A percentile compares a stretch with the other conserved stretches of the same genome.
These are phyloP conservation scores for Echites panduratus DNA, from an alignment of 257 asterid species.

Conservation along the genomic window DNA sequence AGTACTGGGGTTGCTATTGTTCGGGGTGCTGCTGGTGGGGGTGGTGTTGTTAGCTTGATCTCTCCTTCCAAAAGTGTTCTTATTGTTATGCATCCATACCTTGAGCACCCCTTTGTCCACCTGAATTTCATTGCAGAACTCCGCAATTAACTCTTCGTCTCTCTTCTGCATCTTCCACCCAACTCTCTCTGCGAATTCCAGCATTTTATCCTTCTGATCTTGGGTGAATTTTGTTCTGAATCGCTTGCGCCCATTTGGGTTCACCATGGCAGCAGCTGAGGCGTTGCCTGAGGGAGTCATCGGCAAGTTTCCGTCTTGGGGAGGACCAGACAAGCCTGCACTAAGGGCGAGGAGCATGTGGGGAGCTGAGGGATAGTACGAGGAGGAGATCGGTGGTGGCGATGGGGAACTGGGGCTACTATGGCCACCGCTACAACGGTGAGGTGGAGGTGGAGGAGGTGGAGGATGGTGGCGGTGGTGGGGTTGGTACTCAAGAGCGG, in stretches of 20 bases:
- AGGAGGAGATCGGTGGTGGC: constrained; percentile 93
- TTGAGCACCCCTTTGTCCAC: constrained; percentile 70
- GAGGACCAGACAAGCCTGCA: constrained; percentile 30
- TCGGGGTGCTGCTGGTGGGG: constrained; percentile 12
- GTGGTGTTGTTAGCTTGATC: constrained; percentile 27
- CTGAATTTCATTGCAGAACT: constrained; percentile 50
- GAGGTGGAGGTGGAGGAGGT: constrained; percentile 21
- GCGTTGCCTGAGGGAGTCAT: constrained; percentile 23
- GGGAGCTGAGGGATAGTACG: constrained; percentile 89
- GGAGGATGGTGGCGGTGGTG: constrained; percentile 97
- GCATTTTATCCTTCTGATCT: constrained; percentile 65
- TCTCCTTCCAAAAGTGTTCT: constrained; percentile 47
- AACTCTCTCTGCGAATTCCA: constrained; percentile 53
- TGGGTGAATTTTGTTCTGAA: constrained; percentile 66
- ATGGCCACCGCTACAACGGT: constrained; percentile 27
- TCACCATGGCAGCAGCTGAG: constrained; percentile 8
- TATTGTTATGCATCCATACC: constrained; percentile 96
- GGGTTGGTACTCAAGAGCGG: constrained; percentile 76
- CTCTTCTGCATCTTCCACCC: constrained; percentile 84
- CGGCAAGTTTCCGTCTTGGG: constrained; percentile 18
- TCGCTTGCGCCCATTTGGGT: constrained; percentile 49
- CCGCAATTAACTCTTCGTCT: constrained; percentile 51
- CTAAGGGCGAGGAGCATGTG: constrained; percentile 79
- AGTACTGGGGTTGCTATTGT: constrained; percentile 8
- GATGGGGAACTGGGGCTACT: constrained; percentile 78